These are phyloP conservation scores for Tylopilus rubrobrunneus DNA, from an alignment of 768 basidiomycete genomes.

Conservation along the genomic window DNA sequence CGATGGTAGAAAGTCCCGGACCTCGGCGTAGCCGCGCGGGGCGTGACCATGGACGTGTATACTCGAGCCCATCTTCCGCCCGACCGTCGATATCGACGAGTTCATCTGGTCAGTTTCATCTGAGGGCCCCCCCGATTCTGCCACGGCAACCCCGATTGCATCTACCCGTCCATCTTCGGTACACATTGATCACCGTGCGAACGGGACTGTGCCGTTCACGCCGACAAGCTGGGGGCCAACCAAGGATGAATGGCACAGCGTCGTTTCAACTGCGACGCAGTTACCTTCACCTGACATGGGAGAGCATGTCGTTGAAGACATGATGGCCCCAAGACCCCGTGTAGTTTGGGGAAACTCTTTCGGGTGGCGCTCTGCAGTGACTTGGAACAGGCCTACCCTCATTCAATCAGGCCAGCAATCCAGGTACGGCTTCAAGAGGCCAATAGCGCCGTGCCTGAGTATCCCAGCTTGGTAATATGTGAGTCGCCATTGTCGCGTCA, in stretches of 20 bases:
- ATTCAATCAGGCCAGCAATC: constrained; percentile 3
- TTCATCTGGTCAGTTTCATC: constrained; percentile 67
- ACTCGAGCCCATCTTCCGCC: constrained; percentile 4
- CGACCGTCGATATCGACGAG: constrained; percentile 47
- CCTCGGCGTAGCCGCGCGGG: constrained; percentile 7
- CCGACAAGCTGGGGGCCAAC: constrained; percentile 46
- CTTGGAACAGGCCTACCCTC: constrained; percentile 21
- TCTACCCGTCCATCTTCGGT: constrained; percentile 47
- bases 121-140: constrained; percentile 47
- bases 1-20: constrained; percentile 37
- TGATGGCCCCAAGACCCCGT: background rate
- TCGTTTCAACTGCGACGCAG: constrained; percentile 31
- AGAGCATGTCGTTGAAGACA: constrained; percentile 37
- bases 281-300: constrained; percentile 59
- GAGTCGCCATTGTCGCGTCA: constrained; percentile 6
- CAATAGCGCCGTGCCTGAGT: constrained; percentile 12
- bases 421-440: constrained; percentile 8
- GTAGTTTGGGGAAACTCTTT: constrained; percentile 24
- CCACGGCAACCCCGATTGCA: constrained; percentile 37
- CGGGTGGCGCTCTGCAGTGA: constrained; percentile 18
- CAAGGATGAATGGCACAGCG: constrained; percentile 38
- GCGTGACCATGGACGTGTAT: constrained; percentile 21
- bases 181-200: constrained; percentile 47
- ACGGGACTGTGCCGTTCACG: constrained; percentile 54
- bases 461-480: constrained; percentile 31